Evolutionary conservation across 805 yeast genomes (phyloP).

Genomic region (Ogataea sp.): DNA sequence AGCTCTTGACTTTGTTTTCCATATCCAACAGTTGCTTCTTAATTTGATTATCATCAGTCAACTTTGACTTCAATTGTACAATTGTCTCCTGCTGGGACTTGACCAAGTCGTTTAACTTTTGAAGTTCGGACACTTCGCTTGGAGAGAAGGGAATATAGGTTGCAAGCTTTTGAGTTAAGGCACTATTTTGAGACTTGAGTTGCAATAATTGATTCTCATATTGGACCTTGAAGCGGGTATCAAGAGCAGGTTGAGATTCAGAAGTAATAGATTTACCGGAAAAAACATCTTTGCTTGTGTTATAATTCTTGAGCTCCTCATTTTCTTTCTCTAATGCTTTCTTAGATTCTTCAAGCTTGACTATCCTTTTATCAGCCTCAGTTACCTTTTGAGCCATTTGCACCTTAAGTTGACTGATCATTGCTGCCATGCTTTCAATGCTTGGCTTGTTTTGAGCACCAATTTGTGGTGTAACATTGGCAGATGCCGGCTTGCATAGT

Average conservation of each 20-base stretch:
- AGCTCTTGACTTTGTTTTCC: constrained; percentile 34
- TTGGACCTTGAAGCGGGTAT: constrained; percentile 11
- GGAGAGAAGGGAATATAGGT: constrained; percentile 47
- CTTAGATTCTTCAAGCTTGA: constrained; percentile 34
- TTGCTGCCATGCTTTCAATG: constrained; percentile 9
- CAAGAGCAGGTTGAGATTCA: constrained; percentile 5
- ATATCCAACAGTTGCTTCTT: constrained; percentile 40
- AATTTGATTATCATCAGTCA: constrained; percentile 35
- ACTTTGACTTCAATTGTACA: constrained; percentile 28
- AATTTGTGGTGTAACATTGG: too few species aligned
- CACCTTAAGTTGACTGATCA: constrained; percentile 26
- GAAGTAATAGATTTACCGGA: too few species aligned
- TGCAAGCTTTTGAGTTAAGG: constrained; percentile 30
- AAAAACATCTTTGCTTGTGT: too few species aligned
- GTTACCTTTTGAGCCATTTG: constrained; percentile 45
- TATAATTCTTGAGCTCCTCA: constrained; percentile 1
- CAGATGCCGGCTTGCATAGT: too few species aligned
- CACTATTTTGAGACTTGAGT: constrained; percentile 37
- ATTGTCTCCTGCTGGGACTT: constrained; percentile 43
- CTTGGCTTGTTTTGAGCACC: too few species aligned
- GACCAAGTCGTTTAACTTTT: constrained; percentile 45
- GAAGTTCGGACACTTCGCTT: constrained; percentile 43
- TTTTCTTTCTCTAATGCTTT: constrained; percentile 6
- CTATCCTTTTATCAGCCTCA: constrained; percentile 48
- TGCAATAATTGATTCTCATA: constrained; percentile 27